Conservation (phyloP, 495 filamentous ascomycete species). For the Podospora pseudoanserina region DNA sequence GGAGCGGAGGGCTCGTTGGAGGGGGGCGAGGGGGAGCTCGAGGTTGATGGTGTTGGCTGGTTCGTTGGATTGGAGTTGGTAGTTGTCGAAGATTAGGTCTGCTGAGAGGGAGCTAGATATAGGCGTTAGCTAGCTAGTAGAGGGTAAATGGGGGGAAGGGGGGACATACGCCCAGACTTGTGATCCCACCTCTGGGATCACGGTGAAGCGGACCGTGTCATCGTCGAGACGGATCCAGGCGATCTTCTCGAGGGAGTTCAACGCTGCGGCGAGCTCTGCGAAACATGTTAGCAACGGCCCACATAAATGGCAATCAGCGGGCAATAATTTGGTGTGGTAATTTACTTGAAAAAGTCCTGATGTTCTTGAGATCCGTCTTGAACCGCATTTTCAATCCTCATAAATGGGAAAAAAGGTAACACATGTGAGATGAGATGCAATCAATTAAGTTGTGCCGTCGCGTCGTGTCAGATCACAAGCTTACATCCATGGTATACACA, state of each 20-base stretch:
- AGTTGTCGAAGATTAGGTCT: conserved; percentile 86
- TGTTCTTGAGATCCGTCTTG: conserved; percentile 73
- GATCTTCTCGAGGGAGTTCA: conserved; percentile 82
- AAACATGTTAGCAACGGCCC: conserved; percentile 1
- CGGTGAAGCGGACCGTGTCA: conserved; percentile 84
- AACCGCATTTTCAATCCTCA: conserved; percentile 61
- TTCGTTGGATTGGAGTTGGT: conserved; percentile 79
- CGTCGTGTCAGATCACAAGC: conserved; percentile 6
- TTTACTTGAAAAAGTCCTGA: conserved; percentile 78
- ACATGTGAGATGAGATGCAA: neutral
- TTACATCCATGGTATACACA: neutral
- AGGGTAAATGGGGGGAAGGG: neutral
- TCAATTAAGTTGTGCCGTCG: conserved; percentile 4
- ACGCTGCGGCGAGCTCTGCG: conserved; percentile 76
- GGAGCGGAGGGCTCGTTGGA: conserved; percentile 83
- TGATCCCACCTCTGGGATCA: conserved; percentile 86
- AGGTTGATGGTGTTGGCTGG: conserved; percentile 86
- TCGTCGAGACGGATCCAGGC: conserved; percentile 90
- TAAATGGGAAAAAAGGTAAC: neutral
- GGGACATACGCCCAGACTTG: conserved; percentile 91
- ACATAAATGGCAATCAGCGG: too few species aligned
- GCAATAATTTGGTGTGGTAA: neutral
- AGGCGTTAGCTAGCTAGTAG: conserved; percentile 1
- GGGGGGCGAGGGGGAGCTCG: conserved; percentile 75
- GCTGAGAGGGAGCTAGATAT: conserved; percentile 47